Evolutionary conservation across 257 asterid genomes (phyloP).

Genomic region (Haberlea rhodopensis): DNA sequence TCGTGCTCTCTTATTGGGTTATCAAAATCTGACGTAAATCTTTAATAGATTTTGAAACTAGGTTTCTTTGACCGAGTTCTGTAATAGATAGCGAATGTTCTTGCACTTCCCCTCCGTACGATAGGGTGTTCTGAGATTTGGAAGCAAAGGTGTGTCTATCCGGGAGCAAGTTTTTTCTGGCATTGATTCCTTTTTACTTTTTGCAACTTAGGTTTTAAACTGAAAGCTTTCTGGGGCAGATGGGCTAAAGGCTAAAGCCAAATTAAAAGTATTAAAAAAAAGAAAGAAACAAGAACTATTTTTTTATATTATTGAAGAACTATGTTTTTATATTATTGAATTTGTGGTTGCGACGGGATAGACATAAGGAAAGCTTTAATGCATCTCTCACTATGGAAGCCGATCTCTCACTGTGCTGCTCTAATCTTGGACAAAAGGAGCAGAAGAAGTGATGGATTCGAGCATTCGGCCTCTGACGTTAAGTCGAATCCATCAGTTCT

Average conservation of each 20-base stretch:
- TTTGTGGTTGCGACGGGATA: conserved; percentile 16
- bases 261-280: background rate
- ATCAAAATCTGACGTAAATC: conserved; percentile 17
- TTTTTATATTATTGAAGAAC: conserved; percentile 31
- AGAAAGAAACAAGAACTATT: conserved; percentile 24
- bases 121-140: conserved; percentile 46
- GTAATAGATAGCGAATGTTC: background rate
- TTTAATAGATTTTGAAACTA: too few species aligned
- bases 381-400: conserved; percentile 99
- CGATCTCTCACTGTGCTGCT: conserved; percentile 94
- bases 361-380: conserved; percentile 45
- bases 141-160: too few species aligned
- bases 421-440: conserved; percentile 90
- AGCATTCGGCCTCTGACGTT: conserved; percentile 58
- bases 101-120: conserved; percentile 50
- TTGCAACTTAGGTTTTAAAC: conserved; percentile 37
- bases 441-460: conserved; percentile 69
- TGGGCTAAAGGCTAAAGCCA: conserved; percentile 47
- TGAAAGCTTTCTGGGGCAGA: conserved; percentile 42
- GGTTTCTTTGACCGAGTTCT: background rate
- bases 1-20: conserved; percentile 3
- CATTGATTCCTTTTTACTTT: conserved; percentile 65
- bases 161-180: conserved; percentile 51
- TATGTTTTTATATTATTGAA: too few species aligned
- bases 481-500: conserved; percentile 62